Base-by-base conservation (phyloP, 2,329 filamentous ascomycete species). In the Exophiala phaeomuriformis region DNA sequence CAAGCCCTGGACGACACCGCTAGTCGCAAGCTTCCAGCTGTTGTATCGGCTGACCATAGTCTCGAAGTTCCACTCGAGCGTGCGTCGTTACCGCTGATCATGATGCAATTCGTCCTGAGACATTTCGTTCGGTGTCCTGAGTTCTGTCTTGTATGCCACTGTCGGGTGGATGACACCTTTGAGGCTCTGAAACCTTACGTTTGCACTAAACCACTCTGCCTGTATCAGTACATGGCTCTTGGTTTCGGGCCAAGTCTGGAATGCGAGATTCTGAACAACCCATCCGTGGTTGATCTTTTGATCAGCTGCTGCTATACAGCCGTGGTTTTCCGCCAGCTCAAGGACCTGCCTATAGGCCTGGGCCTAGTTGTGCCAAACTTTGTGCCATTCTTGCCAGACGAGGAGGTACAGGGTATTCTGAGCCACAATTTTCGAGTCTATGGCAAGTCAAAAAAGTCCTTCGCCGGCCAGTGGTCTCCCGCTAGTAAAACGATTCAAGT, bases 151-250 rank as follows among this genome's bases (percentile, higher is more conserved):
- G 83, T 90, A 28, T 96, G 90, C 64, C 87, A 94, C 67, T 79
- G 79, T 60, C 84, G 78, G 60, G 77, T 88, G 35, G 68, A 79
- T 1, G 76, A 76, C 1, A 78, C 80, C 0, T 83, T 91, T 36
- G 72, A 75, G 58, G 71, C 73, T 0, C 51, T 76, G 31, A 75
- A 74, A 54, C 74, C 73, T 1, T 88, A 86, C 56, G 88, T 95
- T 42, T 96, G 90, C 69, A 80, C 80, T 27, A 78, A 80, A 8
- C 74, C 77, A 1, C 75, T 96, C 2, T 96, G 90, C 64, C 73
- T 95, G 3, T 95, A 87, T 64, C 90, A 96, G 65, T 95, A 93
- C 70, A 86, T 95, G 77, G 77, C 80, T 10, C 75, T 94, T n/a
- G 89, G 88, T 0, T 84, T 95, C 64, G 90, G 90, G 0, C 86